Evolutionary conservation across 139 green algal genomes (phyloP).

Genomic region (Chlorella sp.): DNA sequence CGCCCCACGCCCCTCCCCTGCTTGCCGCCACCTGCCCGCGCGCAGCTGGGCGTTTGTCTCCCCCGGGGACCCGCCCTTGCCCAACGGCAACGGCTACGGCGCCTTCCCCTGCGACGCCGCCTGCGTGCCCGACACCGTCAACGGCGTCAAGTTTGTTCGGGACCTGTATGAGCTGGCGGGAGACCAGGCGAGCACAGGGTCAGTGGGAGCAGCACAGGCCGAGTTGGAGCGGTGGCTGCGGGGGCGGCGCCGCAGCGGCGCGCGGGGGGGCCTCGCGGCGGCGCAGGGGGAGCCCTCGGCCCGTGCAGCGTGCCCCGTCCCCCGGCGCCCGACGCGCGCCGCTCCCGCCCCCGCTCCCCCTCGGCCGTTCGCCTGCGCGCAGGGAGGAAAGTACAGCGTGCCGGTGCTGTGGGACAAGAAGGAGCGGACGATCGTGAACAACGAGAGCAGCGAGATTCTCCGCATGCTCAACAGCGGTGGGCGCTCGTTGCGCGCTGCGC

Average conservation of each 20-base stretch:
- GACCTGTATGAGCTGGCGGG: conserved; percentile 82
- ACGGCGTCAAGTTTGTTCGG: conserved; percentile 69
- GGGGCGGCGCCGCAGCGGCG: too few relatives aligned
- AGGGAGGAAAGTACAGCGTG: conserved; percentile 86
- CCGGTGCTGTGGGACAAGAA: conserved; percentile 96
- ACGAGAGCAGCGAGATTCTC: conserved; percentile 93
- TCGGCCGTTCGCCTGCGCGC: too few relatives aligned
- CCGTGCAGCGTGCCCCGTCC: conserved; percentile 1
- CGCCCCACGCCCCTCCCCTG: too few relatives aligned
- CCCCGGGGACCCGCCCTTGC: conserved; percentile 56
- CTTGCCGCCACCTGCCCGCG: too few relatives aligned
- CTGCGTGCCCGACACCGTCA: conserved; percentile 81
- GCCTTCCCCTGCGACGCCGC: conserved; percentile 62
- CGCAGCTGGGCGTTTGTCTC: conserved; percentile 84
- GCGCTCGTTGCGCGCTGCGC: too few relatives aligned
- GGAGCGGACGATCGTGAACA: conserved; percentile 92
- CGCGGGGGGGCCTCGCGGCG: too few relatives aligned
- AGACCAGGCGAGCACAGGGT: too few relatives aligned
- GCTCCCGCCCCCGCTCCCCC: background rate
- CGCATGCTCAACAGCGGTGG: conserved; percentile 90
- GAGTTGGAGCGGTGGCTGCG: too few relatives aligned
- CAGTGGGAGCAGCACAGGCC: too few relatives aligned
- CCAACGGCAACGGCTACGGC: conserved; percentile 48
- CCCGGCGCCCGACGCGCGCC: background rate
- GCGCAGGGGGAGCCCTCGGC: background rate